Evolutionary conservation across 805 yeast genomes (phyloP).

Genomic region (Yamadazyma phyllophila): DNA sequence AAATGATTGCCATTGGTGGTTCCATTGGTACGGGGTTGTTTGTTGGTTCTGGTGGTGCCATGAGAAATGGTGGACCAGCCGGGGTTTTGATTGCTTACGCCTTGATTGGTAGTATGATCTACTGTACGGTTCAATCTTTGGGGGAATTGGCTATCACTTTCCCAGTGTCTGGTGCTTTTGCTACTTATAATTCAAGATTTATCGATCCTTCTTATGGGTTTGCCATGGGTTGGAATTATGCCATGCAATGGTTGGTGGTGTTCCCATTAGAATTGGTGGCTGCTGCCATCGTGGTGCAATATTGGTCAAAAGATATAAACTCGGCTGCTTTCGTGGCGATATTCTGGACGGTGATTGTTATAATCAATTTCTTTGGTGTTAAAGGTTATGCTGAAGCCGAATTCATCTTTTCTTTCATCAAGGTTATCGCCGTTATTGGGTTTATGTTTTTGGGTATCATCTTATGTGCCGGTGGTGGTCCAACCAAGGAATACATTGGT

Average conservation of each 20-base stretch:
- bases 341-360: conserved; percentile 46
- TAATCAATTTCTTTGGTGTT: conserved; percentile 51
- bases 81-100: conserved; percentile 59
- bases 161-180: conserved; percentile 70
- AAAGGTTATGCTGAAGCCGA: conserved; percentile 62
- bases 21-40: conserved; percentile 86
- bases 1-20: conserved; percentile 74
- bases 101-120: conserved; percentile 57
- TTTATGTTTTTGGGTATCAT: conserved; percentile 52
- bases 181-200: conserved; percentile 58
- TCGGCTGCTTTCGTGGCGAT: conserved; percentile 63
- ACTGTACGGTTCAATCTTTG: conserved; percentile 51
- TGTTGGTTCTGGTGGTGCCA: conserved; percentile 68
- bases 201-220: conserved; percentile 64
- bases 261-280: conserved; percentile 62
- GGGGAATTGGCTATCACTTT: conserved; percentile 63
- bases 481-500: conserved; percentile 48
- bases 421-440: conserved; percentile 60
- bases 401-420: conserved; percentile 62
- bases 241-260: conserved; percentile 53
- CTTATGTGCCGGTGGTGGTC: conserved; percentile 47
- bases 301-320: conserved; percentile 52
- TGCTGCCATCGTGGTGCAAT: conserved; percentile 53
- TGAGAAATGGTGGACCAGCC: conserved; percentile 73
- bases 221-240: conserved; percentile 56